Base-by-base conservation (phyloP, 2,329 filamentous ascomycete species). In the Cadophora luteo-olivacea region DNA sequence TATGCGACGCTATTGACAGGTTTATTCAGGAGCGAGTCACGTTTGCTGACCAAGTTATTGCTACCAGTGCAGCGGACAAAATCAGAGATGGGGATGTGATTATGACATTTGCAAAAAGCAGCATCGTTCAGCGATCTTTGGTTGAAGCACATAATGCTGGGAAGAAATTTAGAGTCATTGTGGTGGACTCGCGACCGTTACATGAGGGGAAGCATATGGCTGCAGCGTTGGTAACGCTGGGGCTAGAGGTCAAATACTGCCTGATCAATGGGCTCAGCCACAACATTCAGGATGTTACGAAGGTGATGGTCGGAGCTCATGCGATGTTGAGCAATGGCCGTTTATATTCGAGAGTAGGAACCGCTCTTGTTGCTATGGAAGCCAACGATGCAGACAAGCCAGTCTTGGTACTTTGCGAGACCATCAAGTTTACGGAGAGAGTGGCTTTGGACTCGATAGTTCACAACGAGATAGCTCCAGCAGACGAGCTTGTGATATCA, bases 301-400 rank as follows among this genome's bases (percentile, higher is more conserved):
- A 79, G 63, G 89, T 96, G 11, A 87, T 98, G 63, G 84, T 99
- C 1, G 94, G 94, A 14, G 94, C 94, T 4, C 94, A 97, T 78
- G 92, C 93, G 49, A 96, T 99, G 89, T 96, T 97, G 82, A 94
- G 92, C 74, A 98, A 98, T 80, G 96, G 96, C 8, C 88, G 92
- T 41, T 86, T 99, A 74, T 97, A 97, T 80, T 95, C 92, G 4
- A 89, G 94, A 24, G 89, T 93, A 11, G 96, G 96, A 69, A 97
- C 94, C 3, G 93, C 92, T 29, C 88, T 96, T 68, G 87, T 98
- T 11, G 94, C 95, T 22, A 91, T 96, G 83, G 89, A 91, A 52
- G 95, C 94, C 6, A 88, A 90, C 63, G 88, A 92, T 67, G 84
- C 89, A 24, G 90, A 91, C 68, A 87, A 94, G 48, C 92, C 92